These are phyloP conservation scores for Sordariomycetes sp. DNA, from an alignment of 2,329 filamentous ascomycete species.

Conservation along the genomic window DNA sequence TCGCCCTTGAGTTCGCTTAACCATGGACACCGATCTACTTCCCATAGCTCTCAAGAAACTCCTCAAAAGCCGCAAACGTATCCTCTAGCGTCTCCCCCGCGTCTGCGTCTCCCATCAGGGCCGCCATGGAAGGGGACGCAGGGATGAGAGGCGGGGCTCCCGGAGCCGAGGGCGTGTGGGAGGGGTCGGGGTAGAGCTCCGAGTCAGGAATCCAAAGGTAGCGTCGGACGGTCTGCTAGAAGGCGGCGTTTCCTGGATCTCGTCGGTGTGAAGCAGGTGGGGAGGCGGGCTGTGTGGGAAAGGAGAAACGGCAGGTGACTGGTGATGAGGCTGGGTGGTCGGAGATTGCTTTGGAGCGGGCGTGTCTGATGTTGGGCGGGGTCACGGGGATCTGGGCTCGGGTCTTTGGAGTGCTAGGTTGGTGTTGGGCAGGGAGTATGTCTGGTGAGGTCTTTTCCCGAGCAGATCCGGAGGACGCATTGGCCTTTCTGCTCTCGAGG, in stretches of 20 bases:
- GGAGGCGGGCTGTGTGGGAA: background rate
- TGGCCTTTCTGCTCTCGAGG: background rate
- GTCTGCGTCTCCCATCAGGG: background rate
- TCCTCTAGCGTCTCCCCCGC: constrained; percentile 5
- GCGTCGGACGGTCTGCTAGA: constrained; percentile 9
- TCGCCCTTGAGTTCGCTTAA: background rate
- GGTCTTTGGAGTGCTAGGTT: background rate
- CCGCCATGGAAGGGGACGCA: background rate
- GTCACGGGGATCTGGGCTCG: background rate
- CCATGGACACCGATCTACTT: background rate
- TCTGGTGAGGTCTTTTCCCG: background rate
- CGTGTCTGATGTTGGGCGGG: too few species aligned
- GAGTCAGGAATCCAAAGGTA: constrained; percentile 6
- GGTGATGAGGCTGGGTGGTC: background rate
- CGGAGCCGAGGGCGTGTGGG: background rate
- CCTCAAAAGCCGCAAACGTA: constrained; percentile 7
- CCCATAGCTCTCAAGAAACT: constrained; percentile 7
- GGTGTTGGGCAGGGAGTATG: background rate
- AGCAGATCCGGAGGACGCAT: too few species aligned
- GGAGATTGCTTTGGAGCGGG: background rate
- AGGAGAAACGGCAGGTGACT: background rate
- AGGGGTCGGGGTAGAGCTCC: constrained; percentile 2
- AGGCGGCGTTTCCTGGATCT: constrained; percentile 2
- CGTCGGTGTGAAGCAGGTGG: background rate
- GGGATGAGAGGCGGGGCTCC: background rate